These are phyloP conservation scores for Eucalyptus paniculata DNA, from an alignment of 345 rosid genomes.

Conservation along the genomic window DNA sequence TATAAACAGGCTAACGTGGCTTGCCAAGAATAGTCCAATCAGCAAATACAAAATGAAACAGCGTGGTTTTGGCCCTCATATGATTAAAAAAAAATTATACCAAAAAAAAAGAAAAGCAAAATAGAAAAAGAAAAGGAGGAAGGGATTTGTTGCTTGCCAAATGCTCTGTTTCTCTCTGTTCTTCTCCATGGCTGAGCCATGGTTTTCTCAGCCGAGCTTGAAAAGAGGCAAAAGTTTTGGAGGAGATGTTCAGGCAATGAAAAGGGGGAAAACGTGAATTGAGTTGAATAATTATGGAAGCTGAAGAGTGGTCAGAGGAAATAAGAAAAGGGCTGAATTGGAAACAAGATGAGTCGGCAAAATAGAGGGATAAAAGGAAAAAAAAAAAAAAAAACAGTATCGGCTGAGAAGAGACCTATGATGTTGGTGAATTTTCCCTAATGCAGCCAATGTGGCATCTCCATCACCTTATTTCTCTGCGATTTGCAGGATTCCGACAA, in stretches of 20 bases:
- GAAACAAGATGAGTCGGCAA: background rate
- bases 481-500: background rate
- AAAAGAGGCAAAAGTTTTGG: background rate
- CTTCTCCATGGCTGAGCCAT: background rate
- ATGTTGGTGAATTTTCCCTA: background rate
- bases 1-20: background rate
- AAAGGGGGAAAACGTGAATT: background rate
- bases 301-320: background rate
- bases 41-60: background rate
- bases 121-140: background rate
- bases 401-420: background rate
- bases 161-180: background rate
- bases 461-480: background rate
- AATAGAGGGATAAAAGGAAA: too few species aligned
- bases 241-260: background rate
- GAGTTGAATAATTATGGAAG: background rate
- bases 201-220: background rate
- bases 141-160: background rate
- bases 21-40: background rate
- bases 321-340: background rate
- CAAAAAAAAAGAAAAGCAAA: background rate
- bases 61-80: background rate
- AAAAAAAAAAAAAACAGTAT: too few species aligned
- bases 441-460: background rate
- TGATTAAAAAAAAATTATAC: background rate